A percentile compares a stretch with the other conserved stretches of the same genome.
phyloP scores from a whole-genome alignment of 345 rosid species.

The Syzygium jambos region DNA sequence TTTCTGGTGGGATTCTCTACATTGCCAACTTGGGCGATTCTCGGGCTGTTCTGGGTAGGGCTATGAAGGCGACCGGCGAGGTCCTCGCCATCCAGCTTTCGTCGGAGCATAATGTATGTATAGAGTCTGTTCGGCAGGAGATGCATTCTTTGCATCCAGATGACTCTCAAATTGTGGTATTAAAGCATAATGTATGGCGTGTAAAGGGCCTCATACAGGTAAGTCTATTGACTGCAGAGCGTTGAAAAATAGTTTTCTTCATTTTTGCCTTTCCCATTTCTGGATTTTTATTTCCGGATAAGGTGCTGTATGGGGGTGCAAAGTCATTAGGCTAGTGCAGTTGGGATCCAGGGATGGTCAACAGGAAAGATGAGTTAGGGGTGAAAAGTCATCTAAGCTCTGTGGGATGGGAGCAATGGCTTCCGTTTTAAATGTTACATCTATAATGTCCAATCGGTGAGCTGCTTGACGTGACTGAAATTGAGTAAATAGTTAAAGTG shows the following conservation, averaged over 20 bases:
- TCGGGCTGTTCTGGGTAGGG: conserved; percentile 89
- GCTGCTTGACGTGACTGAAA: not conserved
- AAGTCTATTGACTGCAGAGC: not conserved
- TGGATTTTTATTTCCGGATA: not conserved
- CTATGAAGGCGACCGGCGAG: conserved; percentile 76
- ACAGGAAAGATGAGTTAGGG: not conserved
- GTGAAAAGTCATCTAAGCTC: not conserved
- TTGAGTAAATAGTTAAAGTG: not conserved
- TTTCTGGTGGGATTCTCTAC: conserved; percentile 71
- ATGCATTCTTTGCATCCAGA: conserved; percentile 87
- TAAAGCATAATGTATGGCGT: conserved; percentile 96
- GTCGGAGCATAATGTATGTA: conserved; percentile 78
- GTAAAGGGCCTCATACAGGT: conserved; percentile 98
- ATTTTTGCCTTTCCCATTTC: not conserved
- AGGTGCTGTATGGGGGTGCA: not conserved
- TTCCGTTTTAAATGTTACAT: not conserved
- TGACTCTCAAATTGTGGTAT: conserved; percentile 72
- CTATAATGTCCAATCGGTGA: not conserved
- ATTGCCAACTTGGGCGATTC: conserved; percentile 93
- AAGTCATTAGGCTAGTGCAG: not conserved
- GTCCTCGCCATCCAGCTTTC: conserved; percentile 80
- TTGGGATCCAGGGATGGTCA: not conserved
- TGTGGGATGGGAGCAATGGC: not conserved
- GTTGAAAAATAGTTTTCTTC: not conserved
- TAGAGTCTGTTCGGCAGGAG: conserved; percentile 89